Conservation (phyloP, 2,329 filamentous ascomycete species). For the Trichophyton verrucosum region DNA sequence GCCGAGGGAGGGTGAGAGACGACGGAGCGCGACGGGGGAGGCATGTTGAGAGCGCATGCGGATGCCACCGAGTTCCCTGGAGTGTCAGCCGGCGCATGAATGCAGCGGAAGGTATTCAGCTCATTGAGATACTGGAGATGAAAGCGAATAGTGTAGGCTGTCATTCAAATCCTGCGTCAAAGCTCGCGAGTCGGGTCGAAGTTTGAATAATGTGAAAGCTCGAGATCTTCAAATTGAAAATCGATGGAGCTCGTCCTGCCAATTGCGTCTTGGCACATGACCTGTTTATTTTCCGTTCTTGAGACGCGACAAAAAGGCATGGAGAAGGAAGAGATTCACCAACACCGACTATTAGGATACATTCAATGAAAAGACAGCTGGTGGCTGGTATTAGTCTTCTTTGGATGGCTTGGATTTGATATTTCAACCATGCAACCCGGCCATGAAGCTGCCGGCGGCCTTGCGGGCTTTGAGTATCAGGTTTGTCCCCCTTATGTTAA, state of each 20-base stretch:
- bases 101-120: slow-evolving; percentile 19
- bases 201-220: not conserved
- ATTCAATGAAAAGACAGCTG: not conserved
- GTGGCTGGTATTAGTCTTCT: not conserved
- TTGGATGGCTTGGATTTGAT: not conserved
- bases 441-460: not conserved
- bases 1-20: slow-evolving; percentile 14
- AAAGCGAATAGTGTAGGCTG: not conserved
- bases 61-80: slow-evolving; percentile 33
- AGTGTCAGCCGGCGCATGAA: slow-evolving; percentile 35
- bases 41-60: slow-evolving; percentile 27
- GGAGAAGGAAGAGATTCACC: not conserved
- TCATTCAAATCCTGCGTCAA: not conserved
- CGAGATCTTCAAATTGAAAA: not conserved
- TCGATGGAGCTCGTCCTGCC: not conserved
- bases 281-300: not conserved
- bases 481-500: slow-evolving; percentile 14
- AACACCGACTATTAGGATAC: not conserved
- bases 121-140: slow-evolving; percentile 19
- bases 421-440: not conserved
- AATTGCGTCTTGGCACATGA: slow-evolving; percentile 1
- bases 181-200: not conserved
- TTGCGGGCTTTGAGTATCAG: slow-evolving; percentile 21
- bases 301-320: not conserved
- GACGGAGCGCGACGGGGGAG: slow-evolving; percentile 16